A percentile compares a stretch with the other conserved stretches of the same genome.
These are phyloP conservation scores for Penicillium nordicum DNA, from an alignment of 2,329 filamentous ascomycete genomes.

Conservation along the genomic window DNA sequence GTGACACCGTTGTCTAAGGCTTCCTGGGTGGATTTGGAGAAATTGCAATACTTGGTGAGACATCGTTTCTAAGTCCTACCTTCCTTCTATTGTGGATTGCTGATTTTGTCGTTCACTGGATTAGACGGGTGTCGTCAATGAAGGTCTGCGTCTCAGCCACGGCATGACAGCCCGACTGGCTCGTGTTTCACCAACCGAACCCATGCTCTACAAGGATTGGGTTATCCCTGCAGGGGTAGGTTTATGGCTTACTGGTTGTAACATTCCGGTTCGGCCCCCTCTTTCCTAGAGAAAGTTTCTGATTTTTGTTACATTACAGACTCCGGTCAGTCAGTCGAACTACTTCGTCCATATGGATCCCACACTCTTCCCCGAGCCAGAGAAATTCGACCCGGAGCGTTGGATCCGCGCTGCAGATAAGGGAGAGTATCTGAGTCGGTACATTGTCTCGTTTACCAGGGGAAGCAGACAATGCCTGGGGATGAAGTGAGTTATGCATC, in stretches of 20 bases:
- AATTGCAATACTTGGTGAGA: conserved; percentile 39
- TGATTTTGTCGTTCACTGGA: neutral
- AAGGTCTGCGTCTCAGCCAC: conserved; percentile 21
- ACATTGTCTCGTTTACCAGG: conserved; percentile 23
- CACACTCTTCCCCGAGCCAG: conserved; percentile 18
- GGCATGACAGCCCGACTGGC: conserved; percentile 21
- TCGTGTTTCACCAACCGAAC: conserved; percentile 17
- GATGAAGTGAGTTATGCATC: conserved; percentile 18
- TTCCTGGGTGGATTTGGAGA: conserved; percentile 33
- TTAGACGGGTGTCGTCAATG: conserved; percentile 23
- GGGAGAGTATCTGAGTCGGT: conserved; percentile 17
- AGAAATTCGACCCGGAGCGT: conserved; percentile 20
- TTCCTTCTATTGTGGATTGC: neutral
- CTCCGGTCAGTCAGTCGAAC: conserved; percentile 24
- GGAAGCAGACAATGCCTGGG: conserved; percentile 23
- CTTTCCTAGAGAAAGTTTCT: neutral
- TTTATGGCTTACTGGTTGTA: neutral
- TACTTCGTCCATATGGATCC: conserved; percentile 26
- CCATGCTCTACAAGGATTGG: conserved; percentile 19
- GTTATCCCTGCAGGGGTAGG: conserved; percentile 22
- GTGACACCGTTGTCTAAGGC: conserved; percentile 21
- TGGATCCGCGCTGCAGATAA: conserved; percentile 16
- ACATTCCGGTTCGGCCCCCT: too few species aligned
- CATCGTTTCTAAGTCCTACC: neutral
- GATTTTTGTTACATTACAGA: conserved; percentile 2